These are phyloP conservation scores for Metschnikowia santaceciliae DNA, from an alignment of 805 yeast genomes.

Conservation along the genomic window DNA sequence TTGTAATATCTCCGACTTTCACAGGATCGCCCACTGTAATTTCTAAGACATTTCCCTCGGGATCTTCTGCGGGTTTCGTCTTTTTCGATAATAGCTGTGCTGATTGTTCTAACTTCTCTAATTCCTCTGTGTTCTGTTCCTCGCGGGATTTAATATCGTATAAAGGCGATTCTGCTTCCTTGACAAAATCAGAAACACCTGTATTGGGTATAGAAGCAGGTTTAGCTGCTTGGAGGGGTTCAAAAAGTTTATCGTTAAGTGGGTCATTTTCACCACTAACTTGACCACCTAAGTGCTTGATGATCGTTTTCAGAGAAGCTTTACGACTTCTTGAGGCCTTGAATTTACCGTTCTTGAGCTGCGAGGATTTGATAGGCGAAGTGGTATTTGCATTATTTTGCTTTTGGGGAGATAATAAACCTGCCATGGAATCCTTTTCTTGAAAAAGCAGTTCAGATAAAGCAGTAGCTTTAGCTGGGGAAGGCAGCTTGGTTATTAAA, in stretches of 20 bases:
- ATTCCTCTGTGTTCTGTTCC: conserved; percentile 18
- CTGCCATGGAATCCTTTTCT: conserved; percentile 24
- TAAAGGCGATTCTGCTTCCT: conserved; percentile 52
- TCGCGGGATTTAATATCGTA: conserved; percentile 34
- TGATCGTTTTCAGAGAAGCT: conserved; percentile 26
- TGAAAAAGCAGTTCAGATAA: conserved; percentile 30
- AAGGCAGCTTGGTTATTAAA: conserved; percentile 7
- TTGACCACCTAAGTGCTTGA: conserved; percentile 24
- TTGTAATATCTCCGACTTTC: conserved; percentile 86
- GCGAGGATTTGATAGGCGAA: conserved; percentile 10
- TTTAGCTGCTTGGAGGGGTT: not conserved
- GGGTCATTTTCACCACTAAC: conserved; percentile 15
- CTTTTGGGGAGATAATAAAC: not conserved
- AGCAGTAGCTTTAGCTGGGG: conserved; percentile 15
- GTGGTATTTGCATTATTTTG: conserved; percentile 3
- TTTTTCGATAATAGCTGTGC: conserved; percentile 13
- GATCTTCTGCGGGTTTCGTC: conserved; percentile 1
- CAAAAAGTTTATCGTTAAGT: conserved; percentile 22
- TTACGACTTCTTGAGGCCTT: conserved; percentile 30
- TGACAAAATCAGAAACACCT: conserved; percentile 33
- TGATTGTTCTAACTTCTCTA: not conserved
- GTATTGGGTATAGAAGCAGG: conserved; percentile 6
- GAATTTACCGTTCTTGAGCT: conserved; percentile 26
- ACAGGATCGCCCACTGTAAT: conserved; percentile 86
- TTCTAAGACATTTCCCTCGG: conserved; percentile 38